These are phyloP conservation scores for Leucocoprinus sp. DNA, from an alignment of 768 basidiomycete genomes.

Conservation along the genomic window DNA sequence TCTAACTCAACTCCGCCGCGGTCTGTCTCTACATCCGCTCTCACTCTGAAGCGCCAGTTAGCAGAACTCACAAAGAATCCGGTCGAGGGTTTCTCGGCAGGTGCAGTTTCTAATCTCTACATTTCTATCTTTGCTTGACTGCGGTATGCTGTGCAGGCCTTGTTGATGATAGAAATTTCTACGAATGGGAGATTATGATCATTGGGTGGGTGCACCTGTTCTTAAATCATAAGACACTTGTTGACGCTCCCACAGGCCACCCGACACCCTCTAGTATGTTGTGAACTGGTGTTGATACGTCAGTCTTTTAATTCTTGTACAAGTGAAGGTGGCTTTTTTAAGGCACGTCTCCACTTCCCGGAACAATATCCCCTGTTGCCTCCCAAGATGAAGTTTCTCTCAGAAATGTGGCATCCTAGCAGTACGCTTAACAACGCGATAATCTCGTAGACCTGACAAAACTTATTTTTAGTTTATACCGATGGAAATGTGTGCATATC, in stretches of 20 bases:
- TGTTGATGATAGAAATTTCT: slow-evolving; percentile 89
- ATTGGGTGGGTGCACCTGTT: slow-evolving; percentile 59
- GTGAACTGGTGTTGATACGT: neutral
- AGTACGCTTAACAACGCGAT: slow-evolving; percentile 42
- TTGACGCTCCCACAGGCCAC: slow-evolving; percentile 45
- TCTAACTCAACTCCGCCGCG: slow-evolving; percentile 18
- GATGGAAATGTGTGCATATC: slow-evolving; percentile 95
- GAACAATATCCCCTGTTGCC: slow-evolving; percentile 84
- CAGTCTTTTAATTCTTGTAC: slow-evolving; percentile 11
- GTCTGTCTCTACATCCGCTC: slow-evolving; percentile 33
- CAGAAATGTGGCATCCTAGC: slow-evolving; percentile 97
- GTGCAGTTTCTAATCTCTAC: slow-evolving; percentile 27
- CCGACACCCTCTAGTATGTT: slow-evolving; percentile 85
- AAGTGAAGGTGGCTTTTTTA: slow-evolving; percentile 95
- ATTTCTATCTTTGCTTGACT: slow-evolving; percentile 19
- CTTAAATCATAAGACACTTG: neutral
- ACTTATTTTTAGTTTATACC: slow-evolving; percentile 63
- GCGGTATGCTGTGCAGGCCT: slow-evolving; percentile 45
- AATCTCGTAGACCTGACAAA: slow-evolving; percentile 9
- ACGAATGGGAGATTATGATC: slow-evolving; percentile 95
- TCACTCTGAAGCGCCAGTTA: slow-evolving; percentile 74
- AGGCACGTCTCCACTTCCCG: slow-evolving; percentile 84
- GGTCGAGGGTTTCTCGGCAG: slow-evolving; percentile 95
- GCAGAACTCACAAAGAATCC: slow-evolving; percentile 85
- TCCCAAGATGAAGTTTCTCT: slow-evolving; percentile 94